Evolutionary conservation across 2,329 filamentous ascomycete genomes (phyloP).

Genomic region (Xylariaceae sp.): DNA sequence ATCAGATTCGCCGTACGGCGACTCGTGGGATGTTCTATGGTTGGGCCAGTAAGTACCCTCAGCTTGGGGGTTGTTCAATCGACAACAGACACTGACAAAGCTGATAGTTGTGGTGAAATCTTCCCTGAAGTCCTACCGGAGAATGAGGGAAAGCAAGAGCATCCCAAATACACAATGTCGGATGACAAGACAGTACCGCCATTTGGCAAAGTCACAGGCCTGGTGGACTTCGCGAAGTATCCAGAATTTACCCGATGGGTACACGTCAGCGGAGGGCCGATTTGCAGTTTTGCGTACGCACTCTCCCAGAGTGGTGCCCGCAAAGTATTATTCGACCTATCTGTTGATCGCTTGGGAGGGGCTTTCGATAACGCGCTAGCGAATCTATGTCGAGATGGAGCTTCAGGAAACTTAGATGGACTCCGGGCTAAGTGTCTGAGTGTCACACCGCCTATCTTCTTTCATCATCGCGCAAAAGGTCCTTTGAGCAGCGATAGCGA

Average conservation of each 20-base stretch:
- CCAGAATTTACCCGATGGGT: slow-evolving; percentile 26
- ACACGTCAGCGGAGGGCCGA: slow-evolving; percentile 25
- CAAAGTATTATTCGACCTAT: slow-evolving; percentile 28
- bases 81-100: neutral
- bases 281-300: slow-evolving; percentile 32
- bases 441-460: slow-evolving; percentile 32
- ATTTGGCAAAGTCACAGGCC: slow-evolving; percentile 23
- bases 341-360: slow-evolving; percentile 27
- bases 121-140: slow-evolving; percentile 26
- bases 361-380: slow-evolving; percentile 34
- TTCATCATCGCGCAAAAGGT: slow-evolving; percentile 31
- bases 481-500: slow-evolving; percentile 28
- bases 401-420: slow-evolving; percentile 19
- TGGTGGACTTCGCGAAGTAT: slow-evolving; percentile 25
- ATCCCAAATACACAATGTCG: slow-evolving; percentile 24
- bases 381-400: slow-evolving; percentile 28
- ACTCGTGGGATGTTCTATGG: slow-evolving; percentile 28
- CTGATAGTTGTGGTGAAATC: slow-evolving; percentile 24
- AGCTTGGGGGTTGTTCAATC: neutral
- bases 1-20: slow-evolving; percentile 27
- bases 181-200: slow-evolving; percentile 27
- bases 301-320: slow-evolving; percentile 26
- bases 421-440: slow-evolving; percentile 32
- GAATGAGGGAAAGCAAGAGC: slow-evolving; percentile 23
- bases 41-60: slow-evolving; percentile 22